Conservation (phyloP, 805 yeast species). For the Saccharomycopsis fibuligera region DNA sequence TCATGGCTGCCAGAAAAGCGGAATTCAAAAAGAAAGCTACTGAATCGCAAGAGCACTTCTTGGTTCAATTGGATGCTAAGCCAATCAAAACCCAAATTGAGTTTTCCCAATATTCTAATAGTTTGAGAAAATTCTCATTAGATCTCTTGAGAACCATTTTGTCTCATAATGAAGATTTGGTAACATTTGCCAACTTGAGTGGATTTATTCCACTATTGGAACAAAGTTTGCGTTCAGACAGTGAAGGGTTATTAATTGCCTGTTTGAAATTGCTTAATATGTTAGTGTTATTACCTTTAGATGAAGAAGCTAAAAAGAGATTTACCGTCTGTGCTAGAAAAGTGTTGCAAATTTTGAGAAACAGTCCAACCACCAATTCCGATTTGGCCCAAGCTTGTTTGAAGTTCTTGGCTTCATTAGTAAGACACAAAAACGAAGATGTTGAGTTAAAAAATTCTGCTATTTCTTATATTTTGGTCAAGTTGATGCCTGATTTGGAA, state of each 20-base stretch:
- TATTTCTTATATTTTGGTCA: conserved; percentile 61
- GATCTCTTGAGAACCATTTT: conserved; percentile 65
- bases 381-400: conserved; percentile 78
- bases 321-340: conserved; percentile 58
- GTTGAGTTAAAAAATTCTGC: conserved; percentile 64
- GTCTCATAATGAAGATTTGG: conserved; percentile 51
- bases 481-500: conserved; percentile 79
- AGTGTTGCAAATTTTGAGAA: conserved; percentile 58
- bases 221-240: conserved; percentile 51
- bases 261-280: conserved; percentile 57
- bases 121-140: conserved; percentile 72
- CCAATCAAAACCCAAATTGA: conserved; percentile 48
- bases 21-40: conserved; percentile 24
- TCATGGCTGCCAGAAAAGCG: conserved; percentile 22
- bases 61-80: conserved; percentile 66
- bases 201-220: conserved; percentile 74
- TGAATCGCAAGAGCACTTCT: conserved; percentile 57
- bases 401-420: conserved; percentile 62
- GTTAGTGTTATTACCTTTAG: conserved; percentile 56
- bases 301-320: conserved; percentile 37
- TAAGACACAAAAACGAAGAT: conserved; percentile 57
- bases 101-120: conserved; percentile 47
- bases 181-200: conserved; percentile 52
- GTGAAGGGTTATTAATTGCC: conserved; percentile 71
- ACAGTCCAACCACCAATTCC: conserved; percentile 68